These are phyloP conservation scores for Hymenoscyphus fructigenus DNA, from an alignment of 2,329 filamentous ascomycete species.

Conservation along the genomic window DNA sequence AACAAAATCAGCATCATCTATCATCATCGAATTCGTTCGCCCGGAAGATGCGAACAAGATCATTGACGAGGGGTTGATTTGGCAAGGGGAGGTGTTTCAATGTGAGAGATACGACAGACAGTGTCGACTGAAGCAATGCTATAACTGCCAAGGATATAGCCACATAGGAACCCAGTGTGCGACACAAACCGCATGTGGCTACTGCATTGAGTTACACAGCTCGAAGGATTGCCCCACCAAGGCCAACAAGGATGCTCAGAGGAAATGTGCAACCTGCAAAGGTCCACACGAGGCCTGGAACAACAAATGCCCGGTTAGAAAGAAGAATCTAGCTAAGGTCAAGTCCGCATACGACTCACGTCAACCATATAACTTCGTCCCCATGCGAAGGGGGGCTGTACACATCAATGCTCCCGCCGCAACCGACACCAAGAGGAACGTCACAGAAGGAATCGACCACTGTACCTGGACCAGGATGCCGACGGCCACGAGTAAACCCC, in stretches of 20 bases:
- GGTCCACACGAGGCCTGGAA: too few relatives aligned
- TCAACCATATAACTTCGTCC: too few relatives aligned
- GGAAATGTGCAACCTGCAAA: too few relatives aligned
- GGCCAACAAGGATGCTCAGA: conserved; percentile 13
- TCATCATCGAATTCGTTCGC: conserved; percentile 15
- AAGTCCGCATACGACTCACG: too few relatives aligned
- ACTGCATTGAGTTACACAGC: conserved; percentile 16
- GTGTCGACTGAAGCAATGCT: conserved; percentile 20
- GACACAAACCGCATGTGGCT: conserved; percentile 17
- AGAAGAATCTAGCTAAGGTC: too few relatives aligned
- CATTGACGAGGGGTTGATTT: conserved; percentile 15
- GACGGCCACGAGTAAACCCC: too few relatives aligned
- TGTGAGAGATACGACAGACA: conserved; percentile 19
- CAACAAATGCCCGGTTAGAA: too few relatives aligned
- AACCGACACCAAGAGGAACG: too few relatives aligned
- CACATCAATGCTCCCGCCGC: too few relatives aligned
- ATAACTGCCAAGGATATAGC: conserved; percentile 22
- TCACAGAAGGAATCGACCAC: too few relatives aligned
- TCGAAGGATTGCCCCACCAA: conserved; percentile 18
- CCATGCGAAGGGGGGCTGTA: too few relatives aligned
- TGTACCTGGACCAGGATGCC: too few relatives aligned
- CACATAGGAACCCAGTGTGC: conserved; percentile 24
- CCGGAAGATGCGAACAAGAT: conserved; percentile 16
- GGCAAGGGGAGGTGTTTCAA: conserved; percentile 11
- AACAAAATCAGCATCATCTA: conserved; percentile 12